A percentile compares a stretch with the other conserved stretches of the same genome.
Evolutionary conservation across 2,329 filamentous ascomycete genomes (phyloP).

Genomic region (Diaporthe ampelina): DNA sequence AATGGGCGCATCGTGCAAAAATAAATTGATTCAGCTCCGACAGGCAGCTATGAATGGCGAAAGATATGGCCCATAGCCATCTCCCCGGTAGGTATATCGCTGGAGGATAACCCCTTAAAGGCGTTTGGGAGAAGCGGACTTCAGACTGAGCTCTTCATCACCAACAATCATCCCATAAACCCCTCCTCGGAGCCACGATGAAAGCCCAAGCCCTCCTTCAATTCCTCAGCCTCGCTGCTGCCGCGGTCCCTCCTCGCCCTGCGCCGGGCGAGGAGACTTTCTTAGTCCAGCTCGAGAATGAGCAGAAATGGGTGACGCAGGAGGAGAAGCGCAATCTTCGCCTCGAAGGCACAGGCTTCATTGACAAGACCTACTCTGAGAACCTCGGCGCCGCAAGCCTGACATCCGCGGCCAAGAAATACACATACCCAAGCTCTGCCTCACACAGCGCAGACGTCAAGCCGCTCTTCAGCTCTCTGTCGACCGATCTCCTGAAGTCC

Average conservation of each 20-base stretch:
- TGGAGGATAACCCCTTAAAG: background rate
- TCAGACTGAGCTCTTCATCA: background rate
- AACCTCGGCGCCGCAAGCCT: constrained; percentile 13
- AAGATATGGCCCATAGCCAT: background rate
- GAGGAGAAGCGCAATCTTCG: constrained; percentile 24
- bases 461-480: constrained; percentile 18
- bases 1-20: background rate
- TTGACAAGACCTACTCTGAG: constrained; percentile 27
- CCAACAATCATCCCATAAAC: background rate
- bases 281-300: constrained; percentile 26
- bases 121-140: background rate
- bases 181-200: background rate
- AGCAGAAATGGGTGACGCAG: constrained; percentile 25
- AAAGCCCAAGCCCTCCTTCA: constrained; percentile 10
- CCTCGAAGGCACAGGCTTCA: constrained; percentile 9
- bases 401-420: constrained; percentile 10
- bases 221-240: constrained; percentile 9
- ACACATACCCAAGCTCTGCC: constrained; percentile 9
- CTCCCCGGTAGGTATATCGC: background rate
- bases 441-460: background rate
- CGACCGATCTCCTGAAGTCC: constrained; percentile 19
- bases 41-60: constrained; percentile 6
- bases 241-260: constrained; percentile 4
- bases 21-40: background rate
- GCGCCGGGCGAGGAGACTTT: constrained; percentile 11